Evolutionary conservation across 345 rosid species (phyloP), one percentile per base, ranked within the genome.

Genomic region (Lumnitzera racemosa): DNA sequence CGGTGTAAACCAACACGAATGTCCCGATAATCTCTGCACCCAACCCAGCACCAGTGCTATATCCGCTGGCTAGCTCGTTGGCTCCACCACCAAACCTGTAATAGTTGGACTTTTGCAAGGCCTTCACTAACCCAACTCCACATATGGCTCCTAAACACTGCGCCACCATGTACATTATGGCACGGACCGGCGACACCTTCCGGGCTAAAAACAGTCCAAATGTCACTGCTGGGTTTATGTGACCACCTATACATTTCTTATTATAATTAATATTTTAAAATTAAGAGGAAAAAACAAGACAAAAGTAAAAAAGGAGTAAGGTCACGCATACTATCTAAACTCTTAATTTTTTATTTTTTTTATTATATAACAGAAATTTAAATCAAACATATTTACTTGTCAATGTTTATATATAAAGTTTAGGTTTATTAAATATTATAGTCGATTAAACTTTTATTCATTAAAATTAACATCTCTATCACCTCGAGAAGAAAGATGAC

Each of bases 11-110:
- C 59, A 90, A 70, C 43, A 87, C 87, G 24, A 87, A 90, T 13
- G 97, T 90, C 6, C 95, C 97, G 13, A 90, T 83, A 62, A 90
- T 87, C 85, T 90, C 97, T 4, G 89, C 97, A 4, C 81, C 90
- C 63, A 90, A 55, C 20, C 96, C 96, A 3, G 58, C 74, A 49
- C 83, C 83, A 13, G 46, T 61, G 64, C 76, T 82, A 88, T 82
- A 82, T 4, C 88, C 91, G 0, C 47, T 74, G 0, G 64, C 43
- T 0, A 90, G 75, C 23, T n/a, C 12, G 69, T 90, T 90, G 79
- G 89, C 94, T 46, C 91, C 96, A 31, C 94, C 94, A 0, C 89
- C 85, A 31, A 77, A 74, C 46, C 24, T 58, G 27, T 66, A 73
- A 76, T 82, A 90, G 75, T 62, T 51, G 2, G 87, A 15, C 1